Base-by-base conservation (phyloP, 345 rosid species). In the Camelina neglecta region DNA sequence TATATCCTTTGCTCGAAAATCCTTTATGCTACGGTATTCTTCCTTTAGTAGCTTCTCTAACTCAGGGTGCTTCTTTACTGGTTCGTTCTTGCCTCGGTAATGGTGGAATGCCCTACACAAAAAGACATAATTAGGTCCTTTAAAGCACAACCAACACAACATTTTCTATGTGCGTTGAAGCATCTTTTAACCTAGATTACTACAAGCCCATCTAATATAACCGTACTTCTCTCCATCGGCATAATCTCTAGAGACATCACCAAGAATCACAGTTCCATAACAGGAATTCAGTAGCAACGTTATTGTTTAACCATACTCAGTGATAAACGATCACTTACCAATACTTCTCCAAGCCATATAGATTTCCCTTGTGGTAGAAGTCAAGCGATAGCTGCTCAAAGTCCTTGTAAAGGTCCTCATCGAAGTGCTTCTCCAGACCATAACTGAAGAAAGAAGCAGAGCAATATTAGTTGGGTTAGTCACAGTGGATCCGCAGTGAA, bases 311-410 rank as follows among this genome's bases (percentile, higher is more conserved):
- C 31, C n/a, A 41, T 6, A 18, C 20, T 64, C 18, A 35, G 45
- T 29, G 24, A 18, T 39, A 10, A 66, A n/a, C 11, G 51, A 74
- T 11, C 41, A 2, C 66, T 75, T 87, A 92, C 99, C 99, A 95
- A 73, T 90, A 95, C 72, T 95, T 95, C 84, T 95, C 99, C 45
- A 95, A 92, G 81, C 99, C 97, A 67, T 92, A 95, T 55, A 86
- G 82, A 69, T 90, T 90, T 81, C 90, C 97, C 82, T 85, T 87
- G 33, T 9, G 86, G 71, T 89, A 92, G 74, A 90, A 90, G 69
- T 95, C 96, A 10, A 95, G 89, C 2, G 97, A 74, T 67, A 92
- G 87, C 80, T 82, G 81, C 77, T 95, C 99, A 69, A 95, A 95
- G 81, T 95, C 97, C 78, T 77, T 84, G 75, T 90, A 95, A 58